Percentiles rank a stretch among this genome's conserved stretches.
These are phyloP conservation scores for Houttuynia cordata DNA, from an alignment of 164 flowering plant genomes.

Conservation along the genomic window DNA sequence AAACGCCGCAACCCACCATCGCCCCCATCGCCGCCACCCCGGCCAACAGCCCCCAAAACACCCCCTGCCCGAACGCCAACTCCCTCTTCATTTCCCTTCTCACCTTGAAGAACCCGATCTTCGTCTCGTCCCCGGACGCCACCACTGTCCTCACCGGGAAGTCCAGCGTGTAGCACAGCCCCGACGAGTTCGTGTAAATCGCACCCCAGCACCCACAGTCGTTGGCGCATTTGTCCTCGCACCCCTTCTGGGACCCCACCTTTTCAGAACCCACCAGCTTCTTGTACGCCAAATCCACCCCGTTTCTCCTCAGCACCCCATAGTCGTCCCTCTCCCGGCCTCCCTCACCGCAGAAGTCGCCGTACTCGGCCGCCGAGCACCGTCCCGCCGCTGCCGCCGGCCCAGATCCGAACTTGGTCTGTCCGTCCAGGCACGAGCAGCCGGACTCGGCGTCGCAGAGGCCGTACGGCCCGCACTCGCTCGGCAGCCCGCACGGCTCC, in stretches of 20 bases:
- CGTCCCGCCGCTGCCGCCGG: slow-evolving; percentile 14
- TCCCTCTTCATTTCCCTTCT: slow-evolving; percentile 16
- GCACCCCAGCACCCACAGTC: slow-evolving; percentile 89
- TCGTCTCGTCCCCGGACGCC: slow-evolving; percentile 40
- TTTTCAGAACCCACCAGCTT: slow-evolving; percentile 46
- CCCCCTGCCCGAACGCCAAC: slow-evolving; percentile 13
- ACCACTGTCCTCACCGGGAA: slow-evolving; percentile 61
- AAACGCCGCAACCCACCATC: slow-evolving; percentile 21
- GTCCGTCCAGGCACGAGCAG: slow-evolving; percentile 61
- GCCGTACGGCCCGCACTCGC: slow-evolving; percentile 67
- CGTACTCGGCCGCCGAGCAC: slow-evolving; percentile 22
- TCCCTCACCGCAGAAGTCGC: slow-evolving; percentile 35
- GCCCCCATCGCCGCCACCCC: slow-evolving; percentile 16
- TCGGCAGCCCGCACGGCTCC: slow-evolving; percentile 60
- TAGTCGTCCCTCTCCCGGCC: slow-evolving; percentile 3
- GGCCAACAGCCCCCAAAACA: slow-evolving; percentile 18
- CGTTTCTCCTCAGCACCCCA: slow-evolving; percentile 31
- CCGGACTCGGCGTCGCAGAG: slow-evolving; percentile 52
- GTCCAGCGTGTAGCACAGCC: slow-evolving; percentile 61
- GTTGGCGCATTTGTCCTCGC: slow-evolving; percentile 47
- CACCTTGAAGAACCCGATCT: slow-evolving; percentile 62
- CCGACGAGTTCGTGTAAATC: slow-evolving; percentile 60
- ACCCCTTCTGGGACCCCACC: slow-evolving; percentile 33
- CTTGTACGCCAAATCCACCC: slow-evolving; percentile 72
- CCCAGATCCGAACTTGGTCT: slow-evolving; percentile 18